Percentiles rank a stretch among this genome's conserved stretches.
Evolutionary conservation across 2,329 filamentous ascomycete genomes (phyloP).

Genomic region (Lachnellula cervina): DNA sequence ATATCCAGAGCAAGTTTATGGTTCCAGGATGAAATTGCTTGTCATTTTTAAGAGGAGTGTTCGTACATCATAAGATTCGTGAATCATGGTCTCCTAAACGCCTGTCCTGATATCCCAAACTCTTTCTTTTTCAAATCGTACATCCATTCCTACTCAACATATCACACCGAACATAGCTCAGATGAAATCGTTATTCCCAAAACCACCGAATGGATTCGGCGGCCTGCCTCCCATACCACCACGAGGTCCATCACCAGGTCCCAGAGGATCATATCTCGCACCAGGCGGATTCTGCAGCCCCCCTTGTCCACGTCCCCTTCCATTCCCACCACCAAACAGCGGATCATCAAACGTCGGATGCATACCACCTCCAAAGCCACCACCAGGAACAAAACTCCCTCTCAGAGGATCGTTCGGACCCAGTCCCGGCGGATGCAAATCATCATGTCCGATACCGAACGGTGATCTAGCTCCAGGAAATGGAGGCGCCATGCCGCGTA

Average conservation of each 20-base stretch:
- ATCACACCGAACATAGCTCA: constrained; percentile 20
- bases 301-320: constrained; percentile 41
- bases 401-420: constrained; percentile 80
- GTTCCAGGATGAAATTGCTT: no score
- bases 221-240: constrained; percentile 42
- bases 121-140: no score
- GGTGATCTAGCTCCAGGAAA: constrained; percentile 44
- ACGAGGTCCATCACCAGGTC: constrained; percentile 58
- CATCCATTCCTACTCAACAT: no score
- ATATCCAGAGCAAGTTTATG: no score
- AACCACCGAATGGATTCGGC: constrained; percentile 56
- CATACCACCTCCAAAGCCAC: constrained; percentile 73
- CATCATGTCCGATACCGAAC: constrained; percentile 73
- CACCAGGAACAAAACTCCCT: constrained; percentile 56
- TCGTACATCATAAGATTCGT: no score
- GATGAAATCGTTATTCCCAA: constrained; percentile 52
- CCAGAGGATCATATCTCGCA: constrained; percentile 84
- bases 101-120: no score
- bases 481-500: constrained; percentile 41
- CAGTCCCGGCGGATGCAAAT: constrained; percentile 80
- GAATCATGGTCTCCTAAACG: no score
- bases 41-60: no score
- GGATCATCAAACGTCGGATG: constrained; percentile 94
- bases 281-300: constrained; percentile 76
- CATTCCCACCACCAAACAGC: constrained; percentile 61